Percentiles rank a stretch among this genome's conserved stretches.
Conservation (phyloP, 2,329 filamentous ascomycete species). For the Diaporthe sp. region DNA sequence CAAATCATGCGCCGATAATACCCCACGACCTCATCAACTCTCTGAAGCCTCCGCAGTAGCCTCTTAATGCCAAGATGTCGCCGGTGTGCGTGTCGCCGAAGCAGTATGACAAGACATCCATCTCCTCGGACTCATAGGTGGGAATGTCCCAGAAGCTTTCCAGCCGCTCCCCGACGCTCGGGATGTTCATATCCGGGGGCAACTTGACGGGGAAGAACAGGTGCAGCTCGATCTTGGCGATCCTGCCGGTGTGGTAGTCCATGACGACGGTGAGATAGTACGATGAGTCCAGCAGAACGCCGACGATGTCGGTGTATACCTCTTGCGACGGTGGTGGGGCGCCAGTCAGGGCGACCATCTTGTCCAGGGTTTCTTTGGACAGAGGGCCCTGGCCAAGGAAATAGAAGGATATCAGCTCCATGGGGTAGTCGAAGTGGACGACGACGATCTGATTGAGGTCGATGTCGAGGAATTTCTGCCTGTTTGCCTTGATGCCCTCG, state of each 20-base stretch:
- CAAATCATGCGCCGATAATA: constrained; percentile 36
- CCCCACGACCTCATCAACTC: constrained; percentile 38
- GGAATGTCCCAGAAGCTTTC: constrained; percentile 38
- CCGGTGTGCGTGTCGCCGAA: constrained; percentile 34
- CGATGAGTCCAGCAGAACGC: constrained; percentile 35
- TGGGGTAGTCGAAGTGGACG: constrained; percentile 33
- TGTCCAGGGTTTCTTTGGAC: constrained; percentile 27
- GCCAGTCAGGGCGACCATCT: constrained; percentile 35
- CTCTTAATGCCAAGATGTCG: constrained; percentile 35
- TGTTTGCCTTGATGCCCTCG: constrained; percentile 37
- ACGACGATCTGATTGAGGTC: constrained; percentile 23
- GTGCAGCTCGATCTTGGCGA: constrained; percentile 39
- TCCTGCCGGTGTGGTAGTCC: constrained; percentile 36
- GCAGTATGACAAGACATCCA: constrained; percentile 39
- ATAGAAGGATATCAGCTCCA: constrained; percentile 30
- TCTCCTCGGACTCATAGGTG: constrained; percentile 37
- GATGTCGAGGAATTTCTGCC: constrained; percentile 22
- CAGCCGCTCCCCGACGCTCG: constrained; percentile 32
- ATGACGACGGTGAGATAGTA: constrained; percentile 39
- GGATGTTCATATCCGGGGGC: constrained; percentile 39
- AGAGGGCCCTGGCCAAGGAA: constrained; percentile 40
- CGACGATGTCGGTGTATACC: constrained; percentile 32
- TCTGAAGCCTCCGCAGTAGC: constrained; percentile 40
- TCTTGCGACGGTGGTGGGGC: constrained; percentile 35
- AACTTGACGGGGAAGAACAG: constrained; percentile 41